Percentiles rank a stretch among this genome's conserved stretches.
phyloP scores from a whole-genome alignment of 208 protist genomes.

The Spongospora subterranea region DNA sequence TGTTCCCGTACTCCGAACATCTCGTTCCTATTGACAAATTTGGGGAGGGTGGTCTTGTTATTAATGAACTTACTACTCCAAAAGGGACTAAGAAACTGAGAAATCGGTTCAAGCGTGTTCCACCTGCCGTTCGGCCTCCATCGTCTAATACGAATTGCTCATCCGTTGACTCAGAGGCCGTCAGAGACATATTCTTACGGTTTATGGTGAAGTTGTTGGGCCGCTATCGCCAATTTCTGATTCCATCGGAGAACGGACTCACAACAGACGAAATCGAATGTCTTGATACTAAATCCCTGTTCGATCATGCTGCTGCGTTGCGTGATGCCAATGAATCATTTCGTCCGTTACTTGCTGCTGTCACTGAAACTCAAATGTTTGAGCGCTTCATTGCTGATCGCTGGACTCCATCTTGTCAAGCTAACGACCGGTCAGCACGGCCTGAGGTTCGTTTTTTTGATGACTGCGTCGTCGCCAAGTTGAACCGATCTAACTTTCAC shows the following conservation, averaged over 20 bases:
- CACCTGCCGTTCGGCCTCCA: background rate
- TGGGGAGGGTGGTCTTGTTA: conserved; percentile 8
- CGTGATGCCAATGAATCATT: background rate
- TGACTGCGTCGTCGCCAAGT: conserved; percentile 41
- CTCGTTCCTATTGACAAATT: conserved; percentile 28
- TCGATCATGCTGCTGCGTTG: background rate
- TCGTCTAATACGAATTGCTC: background rate
- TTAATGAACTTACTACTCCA: background rate
- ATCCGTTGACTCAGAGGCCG: background rate
- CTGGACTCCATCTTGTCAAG: background rate
- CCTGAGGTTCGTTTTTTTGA: conserved; percentile 48
- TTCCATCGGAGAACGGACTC: background rate
- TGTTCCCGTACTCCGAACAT: background rate
- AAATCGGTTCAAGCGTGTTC: conserved; percentile 5
- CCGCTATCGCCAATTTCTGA: conserved; percentile 20
- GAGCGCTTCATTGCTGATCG: conserved; percentile 50
- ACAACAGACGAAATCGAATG: background rate
- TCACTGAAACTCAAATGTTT: conserved; percentile 61
- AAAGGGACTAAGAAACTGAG: background rate
- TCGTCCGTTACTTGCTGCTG: background rate
- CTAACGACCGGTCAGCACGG: background rate
- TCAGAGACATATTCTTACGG: background rate
- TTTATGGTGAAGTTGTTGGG: conserved; percentile 40
- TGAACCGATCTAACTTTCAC: conserved; percentile 51
- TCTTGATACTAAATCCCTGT: background rate